Conservation (phyloP, 768 basidiomycete genomes). For the Pulveroboletus frians region DNA sequence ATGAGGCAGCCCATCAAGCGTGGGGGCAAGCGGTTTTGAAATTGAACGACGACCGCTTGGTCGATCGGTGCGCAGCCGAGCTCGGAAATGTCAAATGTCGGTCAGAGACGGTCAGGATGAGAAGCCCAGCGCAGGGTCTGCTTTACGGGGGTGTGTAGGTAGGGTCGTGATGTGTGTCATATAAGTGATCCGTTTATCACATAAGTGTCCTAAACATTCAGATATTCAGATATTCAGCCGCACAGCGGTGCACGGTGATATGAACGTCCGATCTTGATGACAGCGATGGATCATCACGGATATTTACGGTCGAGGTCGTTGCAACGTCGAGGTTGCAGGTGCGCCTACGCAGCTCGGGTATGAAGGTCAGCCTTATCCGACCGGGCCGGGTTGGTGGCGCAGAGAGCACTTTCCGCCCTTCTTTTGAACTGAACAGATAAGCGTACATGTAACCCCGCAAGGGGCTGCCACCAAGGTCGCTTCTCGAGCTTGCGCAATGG, state of each 20-base stretch:
- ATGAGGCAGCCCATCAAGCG: constrained; percentile 72
- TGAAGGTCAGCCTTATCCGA: no score
- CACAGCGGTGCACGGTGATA: background rate
- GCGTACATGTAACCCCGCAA: background rate
- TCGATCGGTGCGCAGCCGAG: background rate
- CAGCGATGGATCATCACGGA: background rate
- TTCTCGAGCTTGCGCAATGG: background rate
- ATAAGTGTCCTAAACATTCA: background rate
- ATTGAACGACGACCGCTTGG: background rate
- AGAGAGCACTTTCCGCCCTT: no score
- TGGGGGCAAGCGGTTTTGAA: constrained; percentile 69
- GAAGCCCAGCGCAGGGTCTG: constrained; percentile 3
- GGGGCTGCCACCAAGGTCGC: background rate
- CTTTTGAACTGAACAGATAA: background rate
- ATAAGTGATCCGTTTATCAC: background rate
- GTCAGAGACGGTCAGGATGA: background rate
- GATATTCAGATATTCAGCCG: background rate
- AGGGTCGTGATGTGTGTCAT: background rate
- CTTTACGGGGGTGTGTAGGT: background rate
- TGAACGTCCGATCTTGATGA: background rate
- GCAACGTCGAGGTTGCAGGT: background rate
- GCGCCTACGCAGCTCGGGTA: no score
- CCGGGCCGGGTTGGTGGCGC: no score
- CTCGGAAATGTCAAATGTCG: background rate
- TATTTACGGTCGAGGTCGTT: constrained; percentile 7